Evolutionary conservation across 2,329 filamentous ascomycete genomes (phyloP), one percentile per base, ranked within the genome.

Genomic region (Colletotrichum euphorbiae): DNA sequence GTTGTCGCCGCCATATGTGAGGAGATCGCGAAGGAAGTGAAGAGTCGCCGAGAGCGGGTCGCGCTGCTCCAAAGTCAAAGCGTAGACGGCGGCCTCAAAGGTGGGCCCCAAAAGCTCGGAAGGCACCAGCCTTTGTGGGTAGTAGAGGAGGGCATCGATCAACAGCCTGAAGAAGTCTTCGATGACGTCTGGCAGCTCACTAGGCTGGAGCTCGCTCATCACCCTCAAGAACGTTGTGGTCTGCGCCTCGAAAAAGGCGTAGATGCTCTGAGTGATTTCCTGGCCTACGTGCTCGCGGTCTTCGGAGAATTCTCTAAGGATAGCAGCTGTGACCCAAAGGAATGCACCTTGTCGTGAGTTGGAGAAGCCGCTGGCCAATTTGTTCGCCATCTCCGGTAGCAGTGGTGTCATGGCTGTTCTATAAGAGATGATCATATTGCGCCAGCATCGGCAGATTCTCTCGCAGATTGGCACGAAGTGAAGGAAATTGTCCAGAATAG

Each of bases 121-220:
- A 2, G 89, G 88, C 71, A 98, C 90, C 46, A 97, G 88, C 75
- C 91, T 91, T 74, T 93, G 88, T 3, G 96, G 93, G 78, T 97
- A 97, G 82, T 96, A 99, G 57, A 98, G 90, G 28, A 98, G 86
- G 36, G 96, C 94, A 77, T 99, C 96, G 9, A 93, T 92, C 42
- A 95, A 87, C 8, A 99, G 88, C 31, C 96, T 91, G 87, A 97
- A 99, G 81, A 98, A 99, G 77, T 98, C 94, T 77, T 98, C 94
- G 73, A 97, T 97, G 67, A 97, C 92, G 68, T 89, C 87, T 2
- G 93, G 93, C 6, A 97, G 84, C 74, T 97, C 92, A 71, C 82
- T 82, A 3, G 87, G 84, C 31, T 93, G 89, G 7, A 98, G 82
- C 72, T 97, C 93, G 74, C 92, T 97, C 81, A 99, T 88, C 71